Base-by-base conservation (phyloP, 1,284 basidiomycete genomes). In the Pseudomicrostroma phylloplanum region DNA sequence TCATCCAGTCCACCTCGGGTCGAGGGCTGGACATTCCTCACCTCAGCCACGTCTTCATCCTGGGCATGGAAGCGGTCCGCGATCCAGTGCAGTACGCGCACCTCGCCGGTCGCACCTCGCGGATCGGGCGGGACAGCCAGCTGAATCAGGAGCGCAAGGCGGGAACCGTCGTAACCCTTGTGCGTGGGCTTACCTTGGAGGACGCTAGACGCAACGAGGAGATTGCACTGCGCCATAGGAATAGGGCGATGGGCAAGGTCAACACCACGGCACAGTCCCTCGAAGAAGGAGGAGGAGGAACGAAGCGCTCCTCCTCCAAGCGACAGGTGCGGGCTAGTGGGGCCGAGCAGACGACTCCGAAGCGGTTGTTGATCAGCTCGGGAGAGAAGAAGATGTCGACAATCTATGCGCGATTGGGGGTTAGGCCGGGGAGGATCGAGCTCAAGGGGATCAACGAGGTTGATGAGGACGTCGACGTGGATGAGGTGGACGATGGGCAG, bases 41-140 rank as follows among this genome's bases (percentile, higher is more conserved):
- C 17, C 71, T 79, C 19, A 66, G 65, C 48, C 76, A 79, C 54
- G 75, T 77, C 26, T 79, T 76, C 49, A 57, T 77, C 7, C 58
- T 79, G 2, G 76, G 76, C 6, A 57, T 70, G n/a, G 59, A 66
- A 6, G 67, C 72, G 0, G 72, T 78, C 21, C 62, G 68, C 11
- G 72, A 77, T 53, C 67, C 77, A 1, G 68, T 73, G 41, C 67
- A 69, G 41, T 79, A 79, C 60, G 71, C 69, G 9, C 77, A 79
- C 53, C 58, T 72, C 19, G 77, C 77, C 6, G 77, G 77, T 6
- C 71, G 77, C 23, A 76, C 70, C 12, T 62, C 72, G 30, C 71
- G 77, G 15, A 63, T 78, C 21, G 70, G 73, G n/a, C 59, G 55
- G 23, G 30, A 41, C 8, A 43, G 48, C 25, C 21, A 43, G 43